Evolutionary conservation across 768 basidiomycete genomes (phyloP), one percentile per base, ranked within the genome.

Genomic region (Amanita inopinata): DNA sequence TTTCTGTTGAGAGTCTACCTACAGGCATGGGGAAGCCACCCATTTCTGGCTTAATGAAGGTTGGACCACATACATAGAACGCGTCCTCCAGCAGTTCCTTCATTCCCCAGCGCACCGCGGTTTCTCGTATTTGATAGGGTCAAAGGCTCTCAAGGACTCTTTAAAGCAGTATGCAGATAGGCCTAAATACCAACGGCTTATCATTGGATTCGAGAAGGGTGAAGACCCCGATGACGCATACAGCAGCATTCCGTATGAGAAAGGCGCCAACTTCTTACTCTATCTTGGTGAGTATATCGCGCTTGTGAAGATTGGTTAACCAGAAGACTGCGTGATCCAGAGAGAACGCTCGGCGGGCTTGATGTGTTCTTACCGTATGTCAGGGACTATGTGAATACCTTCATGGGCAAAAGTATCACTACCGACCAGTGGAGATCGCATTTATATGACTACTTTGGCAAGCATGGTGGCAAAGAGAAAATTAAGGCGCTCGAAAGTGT

Each of bases 21-120:
- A 3, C 46, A 75, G 80, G 0, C 80, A 84, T 43, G 80, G 81
- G 0, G 62, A 87, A 49, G 77, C 84, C 0, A 74, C 76, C 0
- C 83, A 87, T 60, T 89, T 88, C 63, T 89, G 86, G 85, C 74
- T 91, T 28, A 91, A 90, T 57, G 86, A 92, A 65, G 84, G 90
- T 19, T 93, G 87, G 83, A 96, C 93, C 23, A 92, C 87, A 0
- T 97, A 92, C 55, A 80, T 87, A 22, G 93, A 98, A 57, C 79
- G 91, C 11, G 61, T 94, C 5, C 65, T 94, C 33, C 77, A 77
- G 36, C 70, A 80, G 49, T 62, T 69, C 33, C 65, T 91, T 2
- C 77, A 88, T 56, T 74, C 83, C 0, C 77, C 84, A 12, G 78
- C 79, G 2, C 76, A 81, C 38, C 79, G 91, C 32, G 88, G 78